These are phyloP conservation scores for Diaporthe sp. DNA, from an alignment of 2,329 filamentous ascomycete genomes.

Conservation along the genomic window DNA sequence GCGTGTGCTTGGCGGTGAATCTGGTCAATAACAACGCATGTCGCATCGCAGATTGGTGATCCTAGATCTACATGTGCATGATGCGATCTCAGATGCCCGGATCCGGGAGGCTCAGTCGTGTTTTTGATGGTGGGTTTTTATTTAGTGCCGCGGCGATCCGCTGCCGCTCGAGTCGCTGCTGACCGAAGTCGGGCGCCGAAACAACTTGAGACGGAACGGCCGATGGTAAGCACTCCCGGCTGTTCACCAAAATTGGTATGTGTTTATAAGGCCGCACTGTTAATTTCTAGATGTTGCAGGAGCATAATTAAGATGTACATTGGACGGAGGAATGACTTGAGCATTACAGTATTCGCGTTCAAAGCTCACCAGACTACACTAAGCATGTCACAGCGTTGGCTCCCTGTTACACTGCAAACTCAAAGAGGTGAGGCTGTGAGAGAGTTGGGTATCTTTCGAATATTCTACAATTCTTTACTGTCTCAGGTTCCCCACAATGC, in stretches of 20 bases:
- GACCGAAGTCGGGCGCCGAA: constrained; percentile 32
- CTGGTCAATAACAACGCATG: constrained; percentile 24
- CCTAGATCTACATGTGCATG: not conserved
- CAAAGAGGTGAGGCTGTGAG: not conserved
- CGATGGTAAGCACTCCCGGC: constrained; percentile 2
- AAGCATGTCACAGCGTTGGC: not conserved
- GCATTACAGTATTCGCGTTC: too few relatives aligned
- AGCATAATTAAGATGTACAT: too few relatives aligned
- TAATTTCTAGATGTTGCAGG: not conserved
- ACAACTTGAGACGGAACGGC: not conserved
- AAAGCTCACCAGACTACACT: not conserved
- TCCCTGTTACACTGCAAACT: not conserved
- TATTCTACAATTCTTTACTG: not conserved
- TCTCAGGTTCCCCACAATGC: not conserved
- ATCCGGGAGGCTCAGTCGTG: not conserved
- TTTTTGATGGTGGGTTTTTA: not conserved
- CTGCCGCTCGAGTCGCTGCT: constrained; percentile 22
- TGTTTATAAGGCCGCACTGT: not conserved
- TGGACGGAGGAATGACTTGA: too few relatives aligned
- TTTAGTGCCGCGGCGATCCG: constrained; percentile 22
- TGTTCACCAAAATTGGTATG: not conserved
- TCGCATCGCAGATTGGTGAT: constrained; percentile 29
- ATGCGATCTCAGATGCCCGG: not conserved
- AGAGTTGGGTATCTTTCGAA: constrained; percentile 20
- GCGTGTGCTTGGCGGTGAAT: not conserved